A percentile compares a stretch with the other conserved stretches of the same genome.
These are phyloP conservation scores for Thelonectria blattea DNA, from an alignment of 2,329 filamentous ascomycete species.

Conservation along the genomic window DNA sequence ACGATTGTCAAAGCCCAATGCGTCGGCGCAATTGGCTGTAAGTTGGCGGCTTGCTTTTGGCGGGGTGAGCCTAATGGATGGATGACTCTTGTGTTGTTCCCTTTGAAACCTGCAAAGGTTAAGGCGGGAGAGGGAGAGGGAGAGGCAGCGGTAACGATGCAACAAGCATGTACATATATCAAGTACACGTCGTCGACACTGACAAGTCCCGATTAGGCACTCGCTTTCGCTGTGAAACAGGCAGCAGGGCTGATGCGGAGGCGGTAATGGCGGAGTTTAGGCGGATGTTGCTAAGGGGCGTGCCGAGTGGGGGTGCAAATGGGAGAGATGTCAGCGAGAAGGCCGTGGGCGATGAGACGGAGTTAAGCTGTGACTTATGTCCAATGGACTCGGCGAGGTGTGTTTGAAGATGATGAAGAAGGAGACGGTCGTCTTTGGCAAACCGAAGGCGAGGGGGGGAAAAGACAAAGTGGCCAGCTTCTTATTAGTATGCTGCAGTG, in stretches of 20 bases:
- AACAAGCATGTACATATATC: background rate
- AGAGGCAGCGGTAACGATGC: background rate
- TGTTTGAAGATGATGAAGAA: background rate
- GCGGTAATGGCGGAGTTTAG: constrained; percentile 31
- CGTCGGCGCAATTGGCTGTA: constrained; percentile 23
- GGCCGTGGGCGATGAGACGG: constrained; percentile 6
- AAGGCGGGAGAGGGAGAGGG: constrained; percentile 9
- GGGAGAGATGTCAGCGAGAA: background rate
- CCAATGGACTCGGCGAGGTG: constrained; percentile 5
- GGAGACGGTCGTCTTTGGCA: background rate
- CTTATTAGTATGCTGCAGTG: constrained; percentile 26
- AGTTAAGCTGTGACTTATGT: constrained; percentile 6
- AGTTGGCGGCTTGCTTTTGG: background rate
- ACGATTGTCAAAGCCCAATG: constrained; percentile 27
- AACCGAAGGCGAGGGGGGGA: background rate
- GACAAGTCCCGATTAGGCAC: constrained; percentile 25
- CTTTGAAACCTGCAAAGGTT: background rate
- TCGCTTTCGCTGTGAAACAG: constrained; percentile 29
- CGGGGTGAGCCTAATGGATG: constrained; percentile 17
- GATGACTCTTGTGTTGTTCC: constrained; percentile 14
- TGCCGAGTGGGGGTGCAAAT: constrained; percentile 15
- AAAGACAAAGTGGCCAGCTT: constrained; percentile 9
- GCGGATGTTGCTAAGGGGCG: constrained; percentile 8
- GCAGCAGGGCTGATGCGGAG: constrained; percentile 31
- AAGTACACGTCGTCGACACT: background rate